These are phyloP conservation scores for Podaxis sp. DNA, from an alignment of 768 basidiomycete genomes.

Conservation along the genomic window DNA sequence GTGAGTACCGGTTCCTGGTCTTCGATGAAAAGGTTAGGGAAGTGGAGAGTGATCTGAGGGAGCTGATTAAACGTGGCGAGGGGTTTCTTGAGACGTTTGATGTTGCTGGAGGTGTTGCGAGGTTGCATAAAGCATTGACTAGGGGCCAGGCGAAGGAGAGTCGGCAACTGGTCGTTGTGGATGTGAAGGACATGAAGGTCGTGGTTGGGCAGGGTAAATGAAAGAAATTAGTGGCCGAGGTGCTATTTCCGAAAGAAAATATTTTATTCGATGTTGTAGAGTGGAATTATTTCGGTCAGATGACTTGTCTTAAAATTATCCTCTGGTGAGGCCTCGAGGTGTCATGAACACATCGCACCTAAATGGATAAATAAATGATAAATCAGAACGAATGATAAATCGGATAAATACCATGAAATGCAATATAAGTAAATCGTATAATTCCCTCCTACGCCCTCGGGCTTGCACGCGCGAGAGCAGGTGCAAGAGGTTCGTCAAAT, in stretches of 20 bases:
- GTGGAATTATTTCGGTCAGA: too few relatives aligned
- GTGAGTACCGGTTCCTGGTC: slow-evolving; percentile 52
- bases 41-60: slow-evolving; percentile 42
- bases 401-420: too few relatives aligned
- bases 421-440: too few relatives aligned
- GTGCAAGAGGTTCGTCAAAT: too few relatives aligned
- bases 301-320: too few relatives aligned
- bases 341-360: too few relatives aligned
- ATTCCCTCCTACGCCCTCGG: too few relatives aligned
- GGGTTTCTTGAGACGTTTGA: slow-evolving; percentile 64
- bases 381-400: too few relatives aligned
- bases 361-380: too few relatives aligned
- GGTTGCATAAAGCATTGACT: slow-evolving; percentile 47
- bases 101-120: slow-evolving; percentile 40
- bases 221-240: slow-evolving; percentile 47
- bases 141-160: slow-evolving; percentile 49
- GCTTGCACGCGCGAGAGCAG: too few relatives aligned
- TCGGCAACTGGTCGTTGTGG: slow-evolving; percentile 47
- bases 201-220: slow-evolving; percentile 51
- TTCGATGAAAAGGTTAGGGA: slow-evolving; percentile 53
- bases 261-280: too few relatives aligned
- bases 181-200: slow-evolving; percentile 39
- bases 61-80: slow-evolving; percentile 51
- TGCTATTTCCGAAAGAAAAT: slow-evolving; percentile 15
- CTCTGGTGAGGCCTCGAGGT: too few relatives aligned